Conservation (phyloP, 768 basidiomycete genomes). For the Pisolithus orientalis region DNA sequence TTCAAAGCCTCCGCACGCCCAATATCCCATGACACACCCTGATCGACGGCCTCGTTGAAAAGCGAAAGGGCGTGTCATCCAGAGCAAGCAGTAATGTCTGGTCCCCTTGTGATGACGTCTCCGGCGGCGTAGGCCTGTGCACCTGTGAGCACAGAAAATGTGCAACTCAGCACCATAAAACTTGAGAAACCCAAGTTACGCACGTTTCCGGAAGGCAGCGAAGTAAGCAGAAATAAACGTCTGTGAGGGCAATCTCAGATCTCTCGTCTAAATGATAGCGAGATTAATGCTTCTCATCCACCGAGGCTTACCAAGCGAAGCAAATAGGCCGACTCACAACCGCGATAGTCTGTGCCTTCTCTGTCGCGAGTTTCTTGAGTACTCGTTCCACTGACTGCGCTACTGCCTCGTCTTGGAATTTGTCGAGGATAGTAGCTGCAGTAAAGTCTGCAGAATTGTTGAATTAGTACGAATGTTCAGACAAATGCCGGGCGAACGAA, state of each 20-base stretch:
- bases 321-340: constrained; percentile 36
- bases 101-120: constrained; percentile 73
- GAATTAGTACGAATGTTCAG: background rate
- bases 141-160: constrained; percentile 32
- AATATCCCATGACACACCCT: constrained; percentile 70
- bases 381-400: constrained; percentile 87
- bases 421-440: constrained; percentile 91
- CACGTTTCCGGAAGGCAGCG: constrained; percentile 89
- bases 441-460: constrained; percentile 66
- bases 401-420: constrained; percentile 78
- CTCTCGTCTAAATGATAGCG: constrained; percentile 41
- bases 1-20: constrained; percentile 87
- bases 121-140: constrained; percentile 67
- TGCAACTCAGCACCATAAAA: constrained; percentile 4
- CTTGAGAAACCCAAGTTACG: constrained; percentile 22
- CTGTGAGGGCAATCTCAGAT: constrained; percentile 78
- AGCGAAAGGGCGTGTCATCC: constrained; percentile 74
- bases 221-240: constrained; percentile 96
- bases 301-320: background rate
- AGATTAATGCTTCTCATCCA: background rate
- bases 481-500: too few relatives aligned
- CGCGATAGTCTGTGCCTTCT: constrained; percentile 70
- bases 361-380: constrained; percentile 70
- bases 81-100: constrained; percentile 74
- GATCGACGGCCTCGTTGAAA: constrained; percentile 79